phyloP scores from a whole-genome alignment of 2,329 filamentous ascomycete genomes.

The Westerdykella aurantiaca region DNA sequence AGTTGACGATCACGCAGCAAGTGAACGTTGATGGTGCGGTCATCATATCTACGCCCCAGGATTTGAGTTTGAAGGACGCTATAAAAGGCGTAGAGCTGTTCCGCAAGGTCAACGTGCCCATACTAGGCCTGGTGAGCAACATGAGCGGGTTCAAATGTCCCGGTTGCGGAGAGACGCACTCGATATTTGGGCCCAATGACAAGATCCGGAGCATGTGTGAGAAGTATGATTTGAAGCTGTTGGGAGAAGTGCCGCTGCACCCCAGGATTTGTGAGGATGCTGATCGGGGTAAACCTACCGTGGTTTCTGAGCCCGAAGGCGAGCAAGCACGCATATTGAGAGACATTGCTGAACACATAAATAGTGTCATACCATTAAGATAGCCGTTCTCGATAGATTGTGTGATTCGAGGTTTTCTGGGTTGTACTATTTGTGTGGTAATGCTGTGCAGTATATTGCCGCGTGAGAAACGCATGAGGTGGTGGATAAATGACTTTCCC shows the following conservation, averaged over 20 bases:
- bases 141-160: constrained; percentile 38
- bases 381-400: too few relatives aligned
- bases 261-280: constrained; percentile 81
- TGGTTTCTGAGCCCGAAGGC: constrained; percentile 77
- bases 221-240: constrained; percentile 67
- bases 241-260: constrained; percentile 87
- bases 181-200: constrained; percentile 54
- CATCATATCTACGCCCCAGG: constrained; percentile 89
- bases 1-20: constrained; percentile 95
- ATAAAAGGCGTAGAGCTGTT: constrained; percentile 92
- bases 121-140: constrained; percentile 69
- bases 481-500: too few relatives aligned
- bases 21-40: constrained; percentile 79
- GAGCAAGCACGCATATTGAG: constrained; percentile 67
- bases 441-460: too few relatives aligned
- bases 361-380: too few relatives aligned
- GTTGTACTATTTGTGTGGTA: too few relatives aligned
- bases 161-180: constrained; percentile 45
- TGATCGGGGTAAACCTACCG: constrained; percentile 80
- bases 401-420: too few relatives aligned
- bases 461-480: too few relatives aligned
- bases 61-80: constrained; percentile 85
- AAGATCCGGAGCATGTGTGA: constrained; percentile 72
- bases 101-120: constrained; percentile 69
- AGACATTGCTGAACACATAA: constrained; percentile 56